Evolutionary conservation across 129 eudicot genomes (phyloP).

Genomic region (Artemisia argyi): DNA sequence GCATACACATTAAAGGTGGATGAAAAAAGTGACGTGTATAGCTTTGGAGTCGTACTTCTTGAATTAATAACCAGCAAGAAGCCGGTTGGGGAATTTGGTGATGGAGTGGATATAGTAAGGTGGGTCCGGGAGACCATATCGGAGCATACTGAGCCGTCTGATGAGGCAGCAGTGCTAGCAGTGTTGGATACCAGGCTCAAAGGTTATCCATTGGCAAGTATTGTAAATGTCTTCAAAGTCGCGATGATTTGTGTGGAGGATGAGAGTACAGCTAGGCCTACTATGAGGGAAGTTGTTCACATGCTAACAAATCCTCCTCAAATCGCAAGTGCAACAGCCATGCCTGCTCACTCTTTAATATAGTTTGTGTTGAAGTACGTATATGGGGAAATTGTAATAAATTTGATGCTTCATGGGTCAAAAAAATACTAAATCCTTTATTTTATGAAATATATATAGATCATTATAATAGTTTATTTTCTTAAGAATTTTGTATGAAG

Average conservation of each 20-base stretch:
- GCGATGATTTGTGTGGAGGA: constrained; percentile 91
- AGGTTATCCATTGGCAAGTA: constrained; percentile 53
- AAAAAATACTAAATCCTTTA: constrained; percentile 20
- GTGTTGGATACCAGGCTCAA: constrained; percentile 78
- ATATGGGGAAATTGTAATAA: constrained; percentile 27
- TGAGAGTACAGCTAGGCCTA: constrained; percentile 71
- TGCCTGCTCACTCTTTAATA: constrained; percentile 38
- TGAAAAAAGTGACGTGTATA: constrained; percentile 91
- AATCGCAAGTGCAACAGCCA: not conserved
- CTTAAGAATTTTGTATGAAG: too few species aligned
- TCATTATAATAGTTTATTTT: too few species aligned
- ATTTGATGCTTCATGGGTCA: constrained; percentile 27
- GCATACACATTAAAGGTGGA: constrained; percentile 92
- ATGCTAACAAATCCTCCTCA: constrained; percentile 72
- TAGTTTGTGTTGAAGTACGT: constrained; percentile 7
- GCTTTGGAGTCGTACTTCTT: constrained; percentile 85
- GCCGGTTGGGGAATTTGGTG: constrained; percentile 94
- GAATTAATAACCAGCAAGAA: constrained; percentile 80
- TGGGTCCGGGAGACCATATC: constrained; percentile 71
- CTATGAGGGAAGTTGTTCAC: constrained; percentile 94
- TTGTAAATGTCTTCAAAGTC: constrained; percentile 68
- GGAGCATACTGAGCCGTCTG: constrained; percentile 59
- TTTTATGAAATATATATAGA: too few species aligned
- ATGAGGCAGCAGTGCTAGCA: constrained; percentile 64
- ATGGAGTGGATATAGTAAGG: constrained; percentile 91